Percentiles rank a stretch among this genome's conserved stretches.
phyloP scores from a whole-genome alignment of 2,329 filamentous ascomycete species.

The Hymenoscyphus scutula region DNA sequence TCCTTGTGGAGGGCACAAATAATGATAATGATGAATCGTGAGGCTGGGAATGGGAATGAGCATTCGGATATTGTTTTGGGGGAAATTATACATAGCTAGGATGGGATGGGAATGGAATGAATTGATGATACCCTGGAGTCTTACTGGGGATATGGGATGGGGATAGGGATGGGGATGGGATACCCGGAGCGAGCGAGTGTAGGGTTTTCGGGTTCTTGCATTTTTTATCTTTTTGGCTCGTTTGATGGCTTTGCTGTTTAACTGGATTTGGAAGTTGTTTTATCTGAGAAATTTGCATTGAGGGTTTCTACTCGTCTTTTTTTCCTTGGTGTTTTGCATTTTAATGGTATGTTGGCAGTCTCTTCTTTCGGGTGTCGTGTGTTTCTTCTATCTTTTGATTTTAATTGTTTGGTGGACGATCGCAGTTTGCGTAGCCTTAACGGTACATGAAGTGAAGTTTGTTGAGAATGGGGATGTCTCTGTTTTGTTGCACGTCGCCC shows the following conservation, averaged over 20 bases:
- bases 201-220: background rate
- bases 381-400: no score
- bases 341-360: no score
- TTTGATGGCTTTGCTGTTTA: background rate
- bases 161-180: background rate
- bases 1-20: constrained; percentile 54
- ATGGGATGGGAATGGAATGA: background rate
- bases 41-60: background rate
- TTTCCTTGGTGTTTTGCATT: no score
- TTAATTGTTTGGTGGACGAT: no score
- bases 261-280: no score
- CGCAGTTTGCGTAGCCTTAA: no score
- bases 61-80: background rate
- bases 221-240: background rate
- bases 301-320: no score
- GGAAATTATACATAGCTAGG: background rate
- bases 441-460: no score
- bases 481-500: no score
- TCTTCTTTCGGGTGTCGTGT: no score
- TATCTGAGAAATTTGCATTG: no score
- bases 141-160: background rate
- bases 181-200: background rate
- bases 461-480: no score
- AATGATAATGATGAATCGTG: constrained; percentile 15
- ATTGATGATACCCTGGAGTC: constrained; percentile 2